Conservation (phyloP, 208 protist genomes). For the Angomonas ambiguus region DNA sequence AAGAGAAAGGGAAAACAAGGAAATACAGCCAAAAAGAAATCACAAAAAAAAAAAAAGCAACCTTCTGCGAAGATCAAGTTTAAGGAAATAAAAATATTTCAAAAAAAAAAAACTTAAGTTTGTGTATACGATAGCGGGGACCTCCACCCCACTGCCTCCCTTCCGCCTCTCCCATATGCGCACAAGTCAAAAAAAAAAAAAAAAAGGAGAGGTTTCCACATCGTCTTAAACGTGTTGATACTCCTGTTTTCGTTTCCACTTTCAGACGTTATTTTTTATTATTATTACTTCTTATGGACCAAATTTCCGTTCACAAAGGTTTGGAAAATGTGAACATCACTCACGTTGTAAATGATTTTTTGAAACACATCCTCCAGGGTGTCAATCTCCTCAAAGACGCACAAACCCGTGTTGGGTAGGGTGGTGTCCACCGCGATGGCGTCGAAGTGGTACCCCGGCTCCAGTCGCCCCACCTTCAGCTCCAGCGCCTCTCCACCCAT, state of each 20-base stretch:
- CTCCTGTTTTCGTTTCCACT: too few relatives aligned
- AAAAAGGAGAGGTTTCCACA: too few relatives aligned
- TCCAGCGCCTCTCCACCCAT: constrained; percentile 81
- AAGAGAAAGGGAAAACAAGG: too few relatives aligned
- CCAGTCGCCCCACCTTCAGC: constrained; percentile 87
- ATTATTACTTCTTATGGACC: constrained; percentile 26
- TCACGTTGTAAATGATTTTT: constrained; percentile 70
- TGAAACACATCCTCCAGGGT: constrained; percentile 58
- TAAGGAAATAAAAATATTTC: too few relatives aligned
- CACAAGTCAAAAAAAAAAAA: not conserved
- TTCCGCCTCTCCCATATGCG: too few relatives aligned
- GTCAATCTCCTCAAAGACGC: constrained; percentile 58
- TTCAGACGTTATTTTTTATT: not conserved
- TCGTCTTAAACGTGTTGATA: too few relatives aligned
- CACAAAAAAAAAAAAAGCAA: not conserved
- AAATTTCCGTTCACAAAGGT: constrained; percentile 62
- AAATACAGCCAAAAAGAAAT: too few relatives aligned
- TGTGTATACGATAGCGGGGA: too few relatives aligned
- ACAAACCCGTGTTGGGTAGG: constrained; percentile 32
- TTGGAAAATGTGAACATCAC: constrained; percentile 49
- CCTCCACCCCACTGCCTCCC: too few relatives aligned
- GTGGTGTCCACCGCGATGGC: constrained; percentile 75
- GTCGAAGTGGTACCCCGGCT: constrained; percentile 86
- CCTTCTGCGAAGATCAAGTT: too few relatives aligned
- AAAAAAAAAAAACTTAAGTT: not conserved